These are phyloP conservation scores for Botrytis squamosa DNA, from an alignment of 2,329 filamentous ascomycete species.

Conservation along the genomic window DNA sequence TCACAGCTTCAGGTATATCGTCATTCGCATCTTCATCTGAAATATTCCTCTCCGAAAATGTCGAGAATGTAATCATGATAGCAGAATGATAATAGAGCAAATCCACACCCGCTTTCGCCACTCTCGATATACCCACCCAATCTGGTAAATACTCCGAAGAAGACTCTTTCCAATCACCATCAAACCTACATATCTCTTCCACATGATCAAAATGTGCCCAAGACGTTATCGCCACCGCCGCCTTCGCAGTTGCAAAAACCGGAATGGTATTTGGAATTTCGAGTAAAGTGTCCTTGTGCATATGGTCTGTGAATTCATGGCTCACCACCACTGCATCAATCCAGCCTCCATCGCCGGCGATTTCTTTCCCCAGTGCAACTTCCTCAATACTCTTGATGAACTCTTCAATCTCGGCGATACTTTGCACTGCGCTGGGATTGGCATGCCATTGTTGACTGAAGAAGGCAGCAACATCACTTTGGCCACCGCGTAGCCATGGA, in stretches of 20 bases:
- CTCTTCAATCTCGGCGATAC: constrained; percentile 54
- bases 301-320: constrained; percentile 67
- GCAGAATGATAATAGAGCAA: constrained; percentile 62
- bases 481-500: constrained; percentile 62
- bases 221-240: constrained; percentile 53
- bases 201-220: constrained; percentile 62
- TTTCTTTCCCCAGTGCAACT: not conserved
- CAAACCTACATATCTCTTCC: constrained; percentile 38
- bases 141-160: constrained; percentile 46
- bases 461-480: constrained; percentile 62
- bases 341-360: constrained; percentile 34
- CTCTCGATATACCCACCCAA: constrained; percentile 61
- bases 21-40: constrained; percentile 29
- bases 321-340: constrained; percentile 60
- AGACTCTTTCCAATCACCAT: constrained; percentile 38
- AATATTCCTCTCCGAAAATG: not conserved
- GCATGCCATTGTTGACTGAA: constrained; percentile 66
- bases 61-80: constrained; percentile 55
- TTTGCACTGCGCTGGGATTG: constrained; percentile 52
- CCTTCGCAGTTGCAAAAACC: constrained; percentile 59
- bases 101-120: constrained; percentile 52
- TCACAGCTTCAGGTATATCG: constrained; percentile 50
- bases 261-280: constrained; percentile 54
- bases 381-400: constrained; percentile 51
- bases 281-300: constrained; percentile 59